phyloP scores from a whole-genome alignment of 768 basidiomycete species.

The Termitomyces sp. region DNA sequence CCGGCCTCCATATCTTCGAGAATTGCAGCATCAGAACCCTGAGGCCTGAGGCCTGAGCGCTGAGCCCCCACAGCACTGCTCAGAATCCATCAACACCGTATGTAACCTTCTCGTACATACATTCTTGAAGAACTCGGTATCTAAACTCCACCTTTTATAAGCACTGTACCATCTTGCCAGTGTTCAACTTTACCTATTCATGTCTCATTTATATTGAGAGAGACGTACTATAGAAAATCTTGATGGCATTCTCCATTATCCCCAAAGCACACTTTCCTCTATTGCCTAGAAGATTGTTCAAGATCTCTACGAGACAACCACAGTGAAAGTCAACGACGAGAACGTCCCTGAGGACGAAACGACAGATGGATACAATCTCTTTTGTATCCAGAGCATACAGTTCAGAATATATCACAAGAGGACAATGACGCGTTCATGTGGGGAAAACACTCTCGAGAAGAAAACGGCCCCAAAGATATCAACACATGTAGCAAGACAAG shows the following conservation, averaged over 20 bases:
- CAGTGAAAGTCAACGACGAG: background rate
- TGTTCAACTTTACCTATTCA: background rate
- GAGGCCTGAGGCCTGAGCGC: no score
- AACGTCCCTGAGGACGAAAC: background rate
- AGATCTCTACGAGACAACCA: background rate
- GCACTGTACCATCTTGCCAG: background rate
- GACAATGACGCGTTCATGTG: no score
- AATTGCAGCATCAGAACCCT: no score
- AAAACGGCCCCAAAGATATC: background rate
- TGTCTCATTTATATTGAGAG: background rate
- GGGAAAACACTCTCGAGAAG: no score
- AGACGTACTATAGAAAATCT: background rate
- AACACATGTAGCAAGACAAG: background rate
- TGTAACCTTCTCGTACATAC: no score
- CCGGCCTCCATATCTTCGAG: no score
- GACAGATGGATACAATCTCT: no score
- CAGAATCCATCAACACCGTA: no score
- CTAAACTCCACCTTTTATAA: background rate
- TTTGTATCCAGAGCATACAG: background rate
- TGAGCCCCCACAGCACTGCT: no score
- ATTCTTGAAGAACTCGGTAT: no score
- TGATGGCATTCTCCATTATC: background rate
- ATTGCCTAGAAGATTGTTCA: background rate
- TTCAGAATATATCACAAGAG: background rate
- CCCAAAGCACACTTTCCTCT: background rate